A percentile compares a stretch with the other conserved stretches of the same genome.
phyloP scores from a whole-genome alignment of 495 filamentous ascomycete species.

The Viridothelium virens region DNA sequence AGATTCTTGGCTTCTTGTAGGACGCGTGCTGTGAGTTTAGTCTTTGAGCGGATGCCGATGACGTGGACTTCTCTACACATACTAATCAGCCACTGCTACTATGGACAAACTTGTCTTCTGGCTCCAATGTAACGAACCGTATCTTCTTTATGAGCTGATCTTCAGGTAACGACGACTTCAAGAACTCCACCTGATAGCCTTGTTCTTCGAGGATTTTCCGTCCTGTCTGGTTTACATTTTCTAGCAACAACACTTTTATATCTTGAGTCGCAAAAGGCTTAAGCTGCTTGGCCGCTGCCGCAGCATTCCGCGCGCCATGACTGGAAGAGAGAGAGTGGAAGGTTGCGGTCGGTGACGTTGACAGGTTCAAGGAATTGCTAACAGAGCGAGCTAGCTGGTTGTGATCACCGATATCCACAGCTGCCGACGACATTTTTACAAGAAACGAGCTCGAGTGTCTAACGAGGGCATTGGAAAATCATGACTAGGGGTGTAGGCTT shows the following conservation, averaged over 20 bases:
- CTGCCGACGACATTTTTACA: not conserved
- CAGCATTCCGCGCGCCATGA: constrained; percentile 30
- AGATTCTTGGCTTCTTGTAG: constrained; percentile 85
- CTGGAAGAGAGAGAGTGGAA: constrained; percentile 57
- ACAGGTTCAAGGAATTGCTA: constrained; percentile 31
- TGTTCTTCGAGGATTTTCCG: constrained; percentile 70
- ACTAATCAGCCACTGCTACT: not conserved
- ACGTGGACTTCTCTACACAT: constrained; percentile 77
- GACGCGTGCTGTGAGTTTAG: constrained; percentile 80
- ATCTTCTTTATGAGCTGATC: constrained; percentile 96
- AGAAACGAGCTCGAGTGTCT: not conserved
- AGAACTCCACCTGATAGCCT: constrained; percentile 91
- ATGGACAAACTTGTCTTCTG: not conserved
- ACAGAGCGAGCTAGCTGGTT: not conserved
- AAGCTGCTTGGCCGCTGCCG: constrained; percentile 55
- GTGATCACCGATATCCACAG: not conserved
- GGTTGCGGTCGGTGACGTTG: constrained; percentile 55
- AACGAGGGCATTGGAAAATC: no score
- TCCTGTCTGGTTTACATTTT: constrained; percentile 92
- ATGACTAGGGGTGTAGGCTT: no score
- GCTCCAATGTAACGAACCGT: constrained; percentile 43
- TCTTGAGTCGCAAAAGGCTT: constrained; percentile 94
- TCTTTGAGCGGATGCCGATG: constrained; percentile 97
- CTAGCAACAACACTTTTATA: constrained; percentile 90
- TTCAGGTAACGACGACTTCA: constrained; percentile 83